phyloP scores from a whole-genome alignment of 1,284 basidiomycete genomes.

The Sporisorium sorghi region DNA sequence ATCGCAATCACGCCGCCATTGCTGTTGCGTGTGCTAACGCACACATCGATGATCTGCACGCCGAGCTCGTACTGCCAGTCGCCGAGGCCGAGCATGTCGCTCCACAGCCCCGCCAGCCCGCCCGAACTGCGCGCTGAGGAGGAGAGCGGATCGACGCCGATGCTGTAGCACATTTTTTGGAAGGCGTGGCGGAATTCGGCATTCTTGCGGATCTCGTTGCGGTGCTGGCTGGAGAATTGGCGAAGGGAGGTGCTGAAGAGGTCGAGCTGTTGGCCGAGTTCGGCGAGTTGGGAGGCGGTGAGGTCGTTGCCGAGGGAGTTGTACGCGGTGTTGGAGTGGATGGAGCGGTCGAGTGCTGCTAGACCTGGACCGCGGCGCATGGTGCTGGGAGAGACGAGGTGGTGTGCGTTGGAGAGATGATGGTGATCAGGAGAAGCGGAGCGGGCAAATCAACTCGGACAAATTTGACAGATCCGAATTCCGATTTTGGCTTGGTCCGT shows the following conservation, averaged over 20 bases:
- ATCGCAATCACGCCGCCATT: slow-evolving; percentile 94
- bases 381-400: neutral
- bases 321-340: slow-evolving; percentile 74
- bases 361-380: slow-evolving; percentile 73
- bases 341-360: slow-evolving; percentile 71
- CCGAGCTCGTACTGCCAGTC: slow-evolving; percentile 97
- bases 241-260: slow-evolving; percentile 85
- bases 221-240: slow-evolving; percentile 84
- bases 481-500: slow-evolving; percentile 13
- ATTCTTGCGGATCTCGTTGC: slow-evolving; percentile 83
- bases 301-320: slow-evolving; percentile 82
- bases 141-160: slow-evolving; percentile 92
- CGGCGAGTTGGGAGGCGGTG: slow-evolving; percentile 79
- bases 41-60: slow-evolving; percentile 96
- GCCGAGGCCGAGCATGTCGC: slow-evolving; percentile 81
- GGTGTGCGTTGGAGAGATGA: neutral
- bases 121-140: slow-evolving; percentile 52
- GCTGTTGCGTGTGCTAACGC: slow-evolving; percentile 84
- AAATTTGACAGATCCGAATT: neutral
- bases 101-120: slow-evolving; percentile 83
- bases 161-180: slow-evolving; percentile 93
- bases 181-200: slow-evolving; percentile 91
- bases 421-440: neutral
- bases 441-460: no score
- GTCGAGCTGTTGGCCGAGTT: slow-evolving; percentile 82